phyloP scores from a whole-genome alignment of 352 stramenopile genomes.

The Peronospora destructor region DNA sequence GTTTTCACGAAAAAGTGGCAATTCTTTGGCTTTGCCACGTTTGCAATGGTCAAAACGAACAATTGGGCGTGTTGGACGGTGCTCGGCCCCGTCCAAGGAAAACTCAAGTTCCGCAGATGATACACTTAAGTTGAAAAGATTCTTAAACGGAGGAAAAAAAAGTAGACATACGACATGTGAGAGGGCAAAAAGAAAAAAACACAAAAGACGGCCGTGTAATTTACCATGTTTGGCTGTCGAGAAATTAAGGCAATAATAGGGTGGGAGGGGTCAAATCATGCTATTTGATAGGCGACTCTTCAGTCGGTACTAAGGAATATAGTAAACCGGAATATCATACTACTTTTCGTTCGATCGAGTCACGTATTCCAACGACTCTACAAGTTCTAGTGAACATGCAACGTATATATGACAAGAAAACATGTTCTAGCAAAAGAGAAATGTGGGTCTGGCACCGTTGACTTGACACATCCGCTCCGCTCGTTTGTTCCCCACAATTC shows the following conservation, averaged over 20 bases:
- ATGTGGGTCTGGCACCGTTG: slow-evolving; percentile 64
- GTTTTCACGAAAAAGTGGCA: slow-evolving; percentile 48
- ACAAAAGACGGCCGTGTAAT: too few relatives aligned
- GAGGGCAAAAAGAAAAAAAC: neutral
- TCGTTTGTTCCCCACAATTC: slow-evolving; percentile 63
- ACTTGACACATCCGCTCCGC: slow-evolving; percentile 64
- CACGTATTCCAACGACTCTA: too few relatives aligned
- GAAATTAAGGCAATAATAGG: neutral
- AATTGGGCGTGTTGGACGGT: slow-evolving; percentile 12
- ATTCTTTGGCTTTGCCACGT: slow-evolving; percentile 23
- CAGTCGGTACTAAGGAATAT: too few relatives aligned
- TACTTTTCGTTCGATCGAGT: too few relatives aligned
- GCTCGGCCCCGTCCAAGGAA: neutral
- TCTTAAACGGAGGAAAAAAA: neutral
- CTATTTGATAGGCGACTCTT: too few relatives aligned
- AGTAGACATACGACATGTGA: neutral
- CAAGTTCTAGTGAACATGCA: too few relatives aligned
- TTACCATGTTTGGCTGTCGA: neutral
- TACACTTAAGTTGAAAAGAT: neutral
- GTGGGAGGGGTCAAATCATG: too few relatives aligned
- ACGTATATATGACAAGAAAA: too few relatives aligned
- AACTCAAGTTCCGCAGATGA: neutral
- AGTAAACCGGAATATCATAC: too few relatives aligned
- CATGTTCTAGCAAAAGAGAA: slow-evolving; percentile 71
- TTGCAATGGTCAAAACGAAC: slow-evolving; percentile 11